Base-by-base conservation (phyloP, 1,139 yeast species). In the Wickerhamomyces sp. region DNA sequence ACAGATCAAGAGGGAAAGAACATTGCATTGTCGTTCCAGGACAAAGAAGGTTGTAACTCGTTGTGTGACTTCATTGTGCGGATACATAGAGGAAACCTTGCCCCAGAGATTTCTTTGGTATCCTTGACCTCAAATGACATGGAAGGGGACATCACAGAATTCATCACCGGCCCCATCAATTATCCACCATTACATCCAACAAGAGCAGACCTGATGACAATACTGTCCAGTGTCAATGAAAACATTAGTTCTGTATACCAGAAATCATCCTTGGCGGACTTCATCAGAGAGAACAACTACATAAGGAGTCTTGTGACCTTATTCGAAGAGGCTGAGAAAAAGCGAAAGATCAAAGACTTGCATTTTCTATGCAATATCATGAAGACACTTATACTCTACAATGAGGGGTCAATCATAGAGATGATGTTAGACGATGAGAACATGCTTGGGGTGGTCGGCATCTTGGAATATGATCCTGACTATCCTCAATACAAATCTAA, bases 391-490 rank as follows among this genome's bases (percentile, higher is more conserved):
- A 66, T 88, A 17, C 63, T 82, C 27, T 80, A 82, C 58, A 85
- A 84, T 51, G 96, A 89, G 47, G 65, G 77, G 12, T 55, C 69
- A 11, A 65, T 91, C 5, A 60, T 88, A 27, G 95, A 87, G 40
- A 64, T 71, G 29, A 68, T 89, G 36, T 62, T 86, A 3, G 70
- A 72, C 13, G 91, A 83, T 45, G 72, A 70, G 4, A 66, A 72
- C 37, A 69, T 86, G 23, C 51, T 70, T 47, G 84, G 85, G 1
- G 62, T 85, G 6, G 72, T 82, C 9, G 95, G 95, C 0, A 82
- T 87, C n/a, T 61, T 91, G 32, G 98, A 91, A 56, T 91, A 89
- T 57, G 96, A 89, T 54, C 84, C 93, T 0, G 94, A 84, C 38
- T 85, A 72, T 49, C 95, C 96, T 1, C 68, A 68, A 16, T 68